These are phyloP conservation scores for Elaeis guineensis DNA, from an alignment of 176 grass and related monocot genomes.

Conservation along the genomic window DNA sequence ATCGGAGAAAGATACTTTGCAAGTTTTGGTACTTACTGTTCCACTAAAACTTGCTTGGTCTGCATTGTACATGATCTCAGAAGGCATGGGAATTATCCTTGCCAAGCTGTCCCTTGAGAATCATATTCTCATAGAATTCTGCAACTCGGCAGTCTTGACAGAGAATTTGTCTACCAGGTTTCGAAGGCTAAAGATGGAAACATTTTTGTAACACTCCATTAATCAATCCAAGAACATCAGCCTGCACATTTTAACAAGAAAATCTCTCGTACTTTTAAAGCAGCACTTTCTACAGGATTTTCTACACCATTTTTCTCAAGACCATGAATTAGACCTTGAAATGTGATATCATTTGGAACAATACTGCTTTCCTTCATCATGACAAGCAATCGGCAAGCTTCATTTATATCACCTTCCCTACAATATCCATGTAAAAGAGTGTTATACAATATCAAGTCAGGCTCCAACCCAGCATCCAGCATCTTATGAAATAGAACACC, in stretches of 20 bases:
- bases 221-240: too few species aligned
- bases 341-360: constrained; percentile 11
- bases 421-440: constrained; percentile 20
- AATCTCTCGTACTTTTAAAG: background rate
- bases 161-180: too few species aligned
- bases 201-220: too few species aligned
- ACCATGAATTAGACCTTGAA: constrained; percentile 6
- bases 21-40: too few species aligned
- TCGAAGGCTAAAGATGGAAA: too few species aligned
- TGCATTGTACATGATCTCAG: too few species aligned
- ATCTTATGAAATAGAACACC: constrained; percentile 19
- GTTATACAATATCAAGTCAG: constrained; percentile 21
- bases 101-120: too few species aligned
- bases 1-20: too few species aligned
- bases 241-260: background rate
- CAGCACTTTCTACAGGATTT: constrained; percentile 13
- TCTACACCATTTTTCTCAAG: constrained; percentile 17
- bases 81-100: too few species aligned
- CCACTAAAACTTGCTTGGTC: too few species aligned
- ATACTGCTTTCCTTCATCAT: constrained; percentile 19
- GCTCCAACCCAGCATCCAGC: constrained; percentile 22
- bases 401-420: constrained; percentile 15
- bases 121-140: too few species aligned
- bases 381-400: constrained; percentile 3
- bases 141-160: too few species aligned